A percentile compares a stretch with the other conserved stretches of the same genome.
Conservation (phyloP, 1,284 basidiomycete species). For the Ceratobasidium papillatum region DNA sequence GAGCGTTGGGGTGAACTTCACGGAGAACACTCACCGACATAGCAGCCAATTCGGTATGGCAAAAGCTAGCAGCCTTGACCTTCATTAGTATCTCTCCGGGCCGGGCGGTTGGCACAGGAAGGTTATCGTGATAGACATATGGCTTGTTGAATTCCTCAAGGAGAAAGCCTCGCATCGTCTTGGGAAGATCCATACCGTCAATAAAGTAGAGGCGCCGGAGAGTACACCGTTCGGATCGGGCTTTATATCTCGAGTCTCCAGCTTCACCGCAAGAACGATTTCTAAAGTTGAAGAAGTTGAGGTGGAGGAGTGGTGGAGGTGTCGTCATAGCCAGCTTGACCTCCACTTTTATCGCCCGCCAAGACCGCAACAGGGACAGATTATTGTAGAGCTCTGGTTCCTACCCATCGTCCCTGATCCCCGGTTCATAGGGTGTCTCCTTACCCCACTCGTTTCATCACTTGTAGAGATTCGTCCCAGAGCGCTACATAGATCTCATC, state of each 20-base stretch:
- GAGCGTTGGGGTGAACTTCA: too few relatives aligned
- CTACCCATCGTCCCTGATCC: too few relatives aligned
- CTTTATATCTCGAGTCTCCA: background rate
- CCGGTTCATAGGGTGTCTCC: too few relatives aligned
- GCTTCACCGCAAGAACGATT: background rate
- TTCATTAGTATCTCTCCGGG: slow-evolving; percentile 55
- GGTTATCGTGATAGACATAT: slow-evolving; percentile 39
- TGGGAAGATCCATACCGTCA: slow-evolving; percentile 14
- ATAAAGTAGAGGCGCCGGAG: background rate
- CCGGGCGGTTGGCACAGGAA: slow-evolving; percentile 37
- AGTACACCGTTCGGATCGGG: too few relatives aligned
- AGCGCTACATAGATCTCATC: too few relatives aligned
- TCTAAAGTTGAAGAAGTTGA: background rate
- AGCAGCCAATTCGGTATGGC: slow-evolving; percentile 41
- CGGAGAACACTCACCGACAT: slow-evolving; percentile 12
- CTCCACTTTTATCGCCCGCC: background rate
- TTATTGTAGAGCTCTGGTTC: too few relatives aligned
- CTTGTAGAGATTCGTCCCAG: too few relatives aligned
- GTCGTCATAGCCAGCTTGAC: background rate
- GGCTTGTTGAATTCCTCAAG: slow-evolving; percentile 43
- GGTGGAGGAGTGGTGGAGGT: background rate
- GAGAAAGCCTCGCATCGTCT: slow-evolving; percentile 38
- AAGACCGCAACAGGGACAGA: too few relatives aligned
- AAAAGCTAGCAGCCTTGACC: slow-evolving; percentile 51
- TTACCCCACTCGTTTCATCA: too few relatives aligned